These are phyloP conservation scores for Suillus clintonianus DNA, from an alignment of 768 basidiomycete genomes.

Conservation along the genomic window DNA sequence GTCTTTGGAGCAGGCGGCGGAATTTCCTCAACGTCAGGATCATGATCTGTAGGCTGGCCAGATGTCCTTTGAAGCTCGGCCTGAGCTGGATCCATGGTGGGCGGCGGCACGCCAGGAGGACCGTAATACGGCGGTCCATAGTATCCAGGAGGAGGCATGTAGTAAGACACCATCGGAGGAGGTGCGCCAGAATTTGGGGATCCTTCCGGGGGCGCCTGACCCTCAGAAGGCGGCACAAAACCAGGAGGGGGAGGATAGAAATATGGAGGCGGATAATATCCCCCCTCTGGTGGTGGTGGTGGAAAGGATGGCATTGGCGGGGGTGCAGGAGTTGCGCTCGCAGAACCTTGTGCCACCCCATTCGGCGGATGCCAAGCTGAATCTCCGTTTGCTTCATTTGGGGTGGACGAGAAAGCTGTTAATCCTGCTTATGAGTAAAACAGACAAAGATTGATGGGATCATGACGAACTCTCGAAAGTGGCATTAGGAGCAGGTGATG, in stretches of 20 bases:
- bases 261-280: constrained; percentile 36
- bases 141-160: constrained; percentile 41
- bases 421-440: constrained; percentile 13
- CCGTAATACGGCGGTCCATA: constrained; percentile 34
- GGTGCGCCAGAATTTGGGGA: constrained; percentile 29
- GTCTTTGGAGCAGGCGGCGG: constrained; percentile 17
- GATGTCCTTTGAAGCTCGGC: constrained; percentile 21
- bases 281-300: constrained; percentile 40
- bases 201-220: constrained; percentile 33
- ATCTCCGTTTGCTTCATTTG: constrained; percentile 22
- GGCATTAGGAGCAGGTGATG: constrained; percentile 16
- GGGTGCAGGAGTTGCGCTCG: constrained; percentile 20
- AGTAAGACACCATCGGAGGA: constrained; percentile 36
- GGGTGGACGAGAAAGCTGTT: constrained; percentile 13
- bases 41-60: constrained; percentile 15
- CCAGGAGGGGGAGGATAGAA: constrained; percentile 44
- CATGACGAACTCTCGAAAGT: neutral
- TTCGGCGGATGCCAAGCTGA: constrained; percentile 33
- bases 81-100: constrained; percentile 30
- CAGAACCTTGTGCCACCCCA: constrained; percentile 18
- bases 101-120: constrained; percentile 32
- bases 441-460: neutral
- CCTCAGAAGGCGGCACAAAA: constrained; percentile 41
- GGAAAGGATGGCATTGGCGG: constrained; percentile 28
- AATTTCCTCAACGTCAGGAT: constrained; percentile 13